Evolutionary conservation across 352 stramenopile genomes (phyloP).

Genomic region (Phytophthora meadii): DNA sequence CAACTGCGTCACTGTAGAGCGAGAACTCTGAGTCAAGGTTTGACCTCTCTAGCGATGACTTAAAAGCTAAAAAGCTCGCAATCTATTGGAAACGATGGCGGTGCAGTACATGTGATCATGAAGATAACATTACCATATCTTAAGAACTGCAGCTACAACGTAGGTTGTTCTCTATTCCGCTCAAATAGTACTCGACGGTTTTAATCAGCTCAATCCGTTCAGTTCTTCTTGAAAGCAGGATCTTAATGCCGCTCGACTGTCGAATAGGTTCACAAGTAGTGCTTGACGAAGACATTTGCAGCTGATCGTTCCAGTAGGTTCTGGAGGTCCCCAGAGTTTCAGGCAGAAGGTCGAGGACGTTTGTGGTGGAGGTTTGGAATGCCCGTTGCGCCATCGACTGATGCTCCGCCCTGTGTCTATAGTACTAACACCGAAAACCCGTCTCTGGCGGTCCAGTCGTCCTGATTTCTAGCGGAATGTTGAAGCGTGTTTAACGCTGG

Average conservation of each 20-base stretch:
- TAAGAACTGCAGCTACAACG: neutral
- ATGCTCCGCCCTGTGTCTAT: conserved; percentile 1
- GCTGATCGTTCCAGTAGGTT: neutral
- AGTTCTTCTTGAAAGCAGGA: too few species aligned
- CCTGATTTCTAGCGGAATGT: neutral
- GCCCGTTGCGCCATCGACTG: conserved; percentile 24
- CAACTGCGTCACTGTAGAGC: conserved; percentile 2
- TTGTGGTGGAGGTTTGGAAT: neutral
- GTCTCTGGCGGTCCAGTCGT: neutral
- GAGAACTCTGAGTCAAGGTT: neutral
- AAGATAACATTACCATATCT: too few species aligned
- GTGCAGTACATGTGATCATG: neutral
- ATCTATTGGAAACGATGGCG: neutral
- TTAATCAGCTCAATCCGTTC: too few species aligned
- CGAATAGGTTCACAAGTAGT: conserved; percentile 9
- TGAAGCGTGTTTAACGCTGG: conserved; percentile 13
- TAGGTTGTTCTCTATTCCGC: too few species aligned
- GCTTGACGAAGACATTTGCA: conserved; percentile 12
- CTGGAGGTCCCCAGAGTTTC: neutral
- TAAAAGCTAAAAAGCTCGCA: neutral
- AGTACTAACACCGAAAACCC: conserved; percentile 24
- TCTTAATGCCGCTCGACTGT: neutral
- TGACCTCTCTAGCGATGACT: conserved; percentile 1
- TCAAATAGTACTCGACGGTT: too few species aligned
- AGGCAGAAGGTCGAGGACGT: neutral